Percentiles rank a stretch among this genome's conserved stretches.
These are phyloP conservation scores for Neotropicomus parvogracilis DNA, from an alignment of 1,284 basidiomycete genomes.

Conservation along the genomic window DNA sequence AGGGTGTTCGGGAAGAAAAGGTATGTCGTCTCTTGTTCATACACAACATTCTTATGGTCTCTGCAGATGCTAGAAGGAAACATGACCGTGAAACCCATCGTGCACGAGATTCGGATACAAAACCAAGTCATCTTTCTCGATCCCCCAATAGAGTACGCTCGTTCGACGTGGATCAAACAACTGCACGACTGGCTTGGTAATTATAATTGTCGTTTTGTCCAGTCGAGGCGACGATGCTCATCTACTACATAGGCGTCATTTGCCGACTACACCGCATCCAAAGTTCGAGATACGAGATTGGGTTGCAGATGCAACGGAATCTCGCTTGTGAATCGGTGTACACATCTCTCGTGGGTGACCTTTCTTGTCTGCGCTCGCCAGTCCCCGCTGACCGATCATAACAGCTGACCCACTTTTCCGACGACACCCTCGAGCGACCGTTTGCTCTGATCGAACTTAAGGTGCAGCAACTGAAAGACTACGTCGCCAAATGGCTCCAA, in stretches of 20 bases:
- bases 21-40: constrained; percentile 33
- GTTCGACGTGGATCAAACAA: constrained; percentile 88
- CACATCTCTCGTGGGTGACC: constrained; percentile 68
- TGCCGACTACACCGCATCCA: constrained; percentile 87
- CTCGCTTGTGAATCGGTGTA: constrained; percentile 70
- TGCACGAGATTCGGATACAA: constrained; percentile 95
- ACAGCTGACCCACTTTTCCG: constrained; percentile 77
- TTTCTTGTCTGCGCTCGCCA: not conserved
- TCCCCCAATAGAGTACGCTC: constrained; percentile 93
- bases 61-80: constrained; percentile 61
- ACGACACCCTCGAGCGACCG: constrained; percentile 75
- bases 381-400: not conserved
- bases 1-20: constrained; percentile 71
- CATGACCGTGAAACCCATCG: constrained; percentile 75
- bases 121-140: constrained; percentile 99
- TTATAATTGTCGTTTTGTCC: constrained; percentile 40
- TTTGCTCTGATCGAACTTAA: constrained; percentile 88
- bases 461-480: constrained; percentile 81
- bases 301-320: constrained; percentile 76
- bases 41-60: not conserved
- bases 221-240: constrained; percentile 6
- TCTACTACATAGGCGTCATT: constrained; percentile 59
- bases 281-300: constrained; percentile 95
- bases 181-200: constrained; percentile 86
- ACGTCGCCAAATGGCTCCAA: constrained; percentile 96